These are phyloP conservation scores for Globisporangium okanoganense DNA, from an alignment of 352 stramenopile species.

Conservation along the genomic window DNA sequence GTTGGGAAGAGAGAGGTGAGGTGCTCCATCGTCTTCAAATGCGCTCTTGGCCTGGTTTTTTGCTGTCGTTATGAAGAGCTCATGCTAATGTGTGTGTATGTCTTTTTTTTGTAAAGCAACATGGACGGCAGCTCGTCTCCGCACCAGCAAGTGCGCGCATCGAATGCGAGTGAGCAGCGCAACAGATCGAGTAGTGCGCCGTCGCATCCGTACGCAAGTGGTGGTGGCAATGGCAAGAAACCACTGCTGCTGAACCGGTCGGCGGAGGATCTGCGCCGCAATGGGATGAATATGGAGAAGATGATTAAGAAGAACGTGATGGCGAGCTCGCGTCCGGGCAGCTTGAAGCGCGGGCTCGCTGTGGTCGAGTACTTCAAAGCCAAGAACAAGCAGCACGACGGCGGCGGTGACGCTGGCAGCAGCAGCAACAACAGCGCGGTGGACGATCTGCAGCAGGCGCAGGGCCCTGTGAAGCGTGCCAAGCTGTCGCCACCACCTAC, in stretches of 20 bases:
- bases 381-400: constrained; percentile 44
- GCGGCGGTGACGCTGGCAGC: not conserved
- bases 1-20: not conserved
- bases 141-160: constrained; percentile 1
- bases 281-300: constrained; percentile 77
- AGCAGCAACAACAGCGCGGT: not conserved
- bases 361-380: constrained; percentile 76
- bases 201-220: not conserved
- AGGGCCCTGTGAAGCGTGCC: constrained; percentile 5
- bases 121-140: constrained; percentile 17
- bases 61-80: not conserved
- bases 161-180: constrained; percentile 2
- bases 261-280: constrained; percentile 55
- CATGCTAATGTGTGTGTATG: not conserved
- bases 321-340: constrained; percentile 34
- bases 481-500: constrained; percentile 10
- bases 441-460: constrained; percentile 2
- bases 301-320: constrained; percentile 86
- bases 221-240: constrained; percentile 14
- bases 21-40: not conserved
- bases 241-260: constrained; percentile 18
- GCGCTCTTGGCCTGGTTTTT: not conserved
- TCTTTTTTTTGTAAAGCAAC: not conserved
- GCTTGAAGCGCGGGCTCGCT: constrained; percentile 63
- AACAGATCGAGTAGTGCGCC: not conserved